Conservation (phyloP, 2,329 filamentous ascomycete species). For the Coniochaeta sp. region DNA sequence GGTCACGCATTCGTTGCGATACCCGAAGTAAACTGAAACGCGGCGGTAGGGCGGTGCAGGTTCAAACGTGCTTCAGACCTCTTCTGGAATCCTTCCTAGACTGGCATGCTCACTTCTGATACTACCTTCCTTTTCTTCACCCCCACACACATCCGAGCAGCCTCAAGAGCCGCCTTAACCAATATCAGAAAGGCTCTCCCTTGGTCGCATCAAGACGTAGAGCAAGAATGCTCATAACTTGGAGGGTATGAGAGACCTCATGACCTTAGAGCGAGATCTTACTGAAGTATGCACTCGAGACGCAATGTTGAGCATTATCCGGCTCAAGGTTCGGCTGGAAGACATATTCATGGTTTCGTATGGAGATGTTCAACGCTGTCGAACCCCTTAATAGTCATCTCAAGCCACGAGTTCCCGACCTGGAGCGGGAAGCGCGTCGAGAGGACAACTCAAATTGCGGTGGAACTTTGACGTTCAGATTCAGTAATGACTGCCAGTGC, state of each 20-base stretch:
- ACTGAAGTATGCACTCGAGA: background rate
- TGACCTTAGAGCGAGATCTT: background rate
- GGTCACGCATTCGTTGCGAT: background rate
- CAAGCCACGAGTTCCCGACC: background rate
- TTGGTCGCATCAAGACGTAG: background rate
- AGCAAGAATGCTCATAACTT: background rate
- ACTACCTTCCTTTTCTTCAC: background rate
- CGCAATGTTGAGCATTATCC: background rate
- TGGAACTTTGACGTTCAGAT: background rate
- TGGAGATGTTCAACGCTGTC: background rate
- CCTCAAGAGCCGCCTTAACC: background rate
- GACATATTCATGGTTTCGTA: background rate
- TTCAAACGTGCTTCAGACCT: background rate
- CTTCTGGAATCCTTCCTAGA: background rate
- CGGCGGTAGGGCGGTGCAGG: background rate
- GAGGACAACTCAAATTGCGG: background rate
- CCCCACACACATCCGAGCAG: background rate
- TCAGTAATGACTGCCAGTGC: background rate
- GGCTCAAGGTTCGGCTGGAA: background rate
- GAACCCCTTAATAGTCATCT: background rate
- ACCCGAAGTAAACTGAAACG: background rate
- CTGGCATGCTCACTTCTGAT: background rate
- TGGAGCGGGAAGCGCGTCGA: background rate
- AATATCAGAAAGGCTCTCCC: background rate
- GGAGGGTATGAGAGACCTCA: background rate